Conservation (phyloP, 1,284 basidiomycete genomes). For the Wolfiporia cocos region DNA sequence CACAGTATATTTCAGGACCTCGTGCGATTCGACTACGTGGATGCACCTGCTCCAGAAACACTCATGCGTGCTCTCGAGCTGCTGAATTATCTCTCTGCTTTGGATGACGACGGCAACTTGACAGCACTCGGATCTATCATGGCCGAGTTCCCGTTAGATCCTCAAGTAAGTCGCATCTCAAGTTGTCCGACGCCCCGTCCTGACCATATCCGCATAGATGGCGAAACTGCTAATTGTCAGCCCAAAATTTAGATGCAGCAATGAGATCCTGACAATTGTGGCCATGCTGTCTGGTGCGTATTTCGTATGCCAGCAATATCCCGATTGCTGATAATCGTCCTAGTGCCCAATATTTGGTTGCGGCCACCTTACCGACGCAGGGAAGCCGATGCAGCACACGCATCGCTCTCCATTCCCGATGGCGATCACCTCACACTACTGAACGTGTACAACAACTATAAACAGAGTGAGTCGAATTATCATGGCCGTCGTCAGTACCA, state of each 20-base stretch:
- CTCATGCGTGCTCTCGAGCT: constrained; percentile 97
- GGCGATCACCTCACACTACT: constrained; percentile 94
- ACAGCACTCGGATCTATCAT: constrained; percentile 87
- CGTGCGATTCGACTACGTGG: constrained; percentile 92
- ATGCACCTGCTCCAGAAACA: constrained; percentile 95
- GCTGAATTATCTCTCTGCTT: constrained; percentile 86
- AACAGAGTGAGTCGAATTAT: constrained; percentile 52
- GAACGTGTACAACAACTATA: constrained; percentile 95
- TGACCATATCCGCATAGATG: constrained; percentile 38
- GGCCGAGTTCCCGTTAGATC: constrained; percentile 98
- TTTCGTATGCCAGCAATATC: neutral
- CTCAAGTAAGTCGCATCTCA: constrained; percentile 54
- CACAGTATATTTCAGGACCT: constrained; percentile 56
- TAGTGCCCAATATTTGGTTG: constrained; percentile 92
- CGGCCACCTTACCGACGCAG: constrained; percentile 84
- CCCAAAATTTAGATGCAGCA: constrained; percentile 93
- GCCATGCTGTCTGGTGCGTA: constrained; percentile 88
- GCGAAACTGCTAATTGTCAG: constrained; percentile 94
- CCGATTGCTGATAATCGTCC: neutral
- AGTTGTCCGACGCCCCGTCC: neutral
- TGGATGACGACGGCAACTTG: constrained; percentile 93
- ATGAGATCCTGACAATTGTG: constrained; percentile 92
- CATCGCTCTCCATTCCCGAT: constrained; percentile 85
- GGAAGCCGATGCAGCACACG: constrained; percentile 92
- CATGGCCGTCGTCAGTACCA: neutral